Percentiles rank a stretch among this genome's conserved stretches.
These are phyloP conservation scores for Inosperma sp. DNA, from an alignment of 768 basidiomycete species.

Conservation along the genomic window DNA sequence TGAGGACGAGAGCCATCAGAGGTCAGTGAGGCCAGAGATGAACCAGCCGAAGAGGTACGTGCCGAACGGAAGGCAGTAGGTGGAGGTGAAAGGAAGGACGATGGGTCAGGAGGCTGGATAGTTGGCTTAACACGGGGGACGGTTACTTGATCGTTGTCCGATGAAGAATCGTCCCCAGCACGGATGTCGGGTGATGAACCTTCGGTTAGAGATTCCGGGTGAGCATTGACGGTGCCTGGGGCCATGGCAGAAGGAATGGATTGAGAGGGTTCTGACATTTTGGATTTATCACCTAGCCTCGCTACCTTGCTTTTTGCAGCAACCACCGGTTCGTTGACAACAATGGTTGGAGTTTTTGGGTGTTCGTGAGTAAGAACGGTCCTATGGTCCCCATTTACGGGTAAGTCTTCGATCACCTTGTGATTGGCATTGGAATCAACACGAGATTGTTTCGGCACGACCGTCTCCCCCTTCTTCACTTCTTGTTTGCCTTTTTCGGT, in stretches of 20 bases:
- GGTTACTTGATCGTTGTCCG: background rate
- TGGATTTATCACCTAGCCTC: too few species aligned
- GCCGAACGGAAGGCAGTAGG: constrained; percentile 14
- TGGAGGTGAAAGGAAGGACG: constrained; percentile 23
- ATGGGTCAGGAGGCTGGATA: constrained; percentile 18
- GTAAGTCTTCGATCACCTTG: background rate
- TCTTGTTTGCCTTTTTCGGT: too few species aligned
- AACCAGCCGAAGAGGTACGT: constrained; percentile 14
- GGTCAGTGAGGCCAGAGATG: constrained; percentile 18
- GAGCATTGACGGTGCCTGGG: too few species aligned
- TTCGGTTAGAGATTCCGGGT: background rate
- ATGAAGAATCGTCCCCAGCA: background rate
- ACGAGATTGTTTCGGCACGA: too few species aligned
- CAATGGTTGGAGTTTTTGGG: too few species aligned
- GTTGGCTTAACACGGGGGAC: constrained; percentile 1
- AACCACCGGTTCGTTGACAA: too few species aligned
- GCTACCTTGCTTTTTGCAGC: too few species aligned
- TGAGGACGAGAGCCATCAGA: constrained; percentile 26
- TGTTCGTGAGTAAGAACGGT: too few species aligned
- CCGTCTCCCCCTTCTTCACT: too few species aligned
- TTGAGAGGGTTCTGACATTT: too few species aligned
- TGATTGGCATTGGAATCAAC: background rate
- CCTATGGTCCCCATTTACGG: too few species aligned
- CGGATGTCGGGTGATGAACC: background rate
- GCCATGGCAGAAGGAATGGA: too few species aligned